phyloP scores from a whole-genome alignment of 2,329 filamentous ascomycete species.

The Dactylellina leptospora region DNA sequence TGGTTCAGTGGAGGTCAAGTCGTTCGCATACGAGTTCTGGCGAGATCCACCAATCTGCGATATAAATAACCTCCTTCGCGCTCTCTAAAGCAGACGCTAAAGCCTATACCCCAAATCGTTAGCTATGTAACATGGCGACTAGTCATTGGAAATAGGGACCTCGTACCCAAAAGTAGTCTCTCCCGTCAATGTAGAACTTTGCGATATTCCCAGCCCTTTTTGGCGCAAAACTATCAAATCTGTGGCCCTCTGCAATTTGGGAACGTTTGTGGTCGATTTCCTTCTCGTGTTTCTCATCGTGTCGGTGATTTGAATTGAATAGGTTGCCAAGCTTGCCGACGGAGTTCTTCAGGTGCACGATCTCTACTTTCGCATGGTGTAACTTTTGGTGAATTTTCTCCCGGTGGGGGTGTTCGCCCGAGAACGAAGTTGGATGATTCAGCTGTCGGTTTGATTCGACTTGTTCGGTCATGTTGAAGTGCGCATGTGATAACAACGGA shows the following conservation, averaged over 20 bases:
- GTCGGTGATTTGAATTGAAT: conserved; percentile 87
- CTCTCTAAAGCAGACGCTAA: conserved; percentile 89
- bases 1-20: conserved; percentile 5
- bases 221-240: conserved; percentile 90
- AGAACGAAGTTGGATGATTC: conserved; percentile 15
- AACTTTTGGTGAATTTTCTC: conserved; percentile 57
- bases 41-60: conserved; percentile 96
- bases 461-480: conserved; percentile 22
- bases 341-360: conserved; percentile 70
- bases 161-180: conserved; percentile 85
- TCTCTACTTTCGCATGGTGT: conserved; percentile 65
- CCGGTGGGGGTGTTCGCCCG: conserved; percentile 33
- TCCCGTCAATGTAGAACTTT: conserved; percentile 97
- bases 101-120: no score
- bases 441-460: conserved; percentile 12
- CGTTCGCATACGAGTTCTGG: conserved; percentile 69
- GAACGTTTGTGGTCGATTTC: conserved; percentile 81
- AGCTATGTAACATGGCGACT: no score
- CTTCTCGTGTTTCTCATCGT: conserved; percentile 92
- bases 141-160: background rate
- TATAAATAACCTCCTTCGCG: conserved; percentile 93
- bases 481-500: background rate
- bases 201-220: conserved; percentile 83
- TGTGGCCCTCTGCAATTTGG: conserved; percentile 75
- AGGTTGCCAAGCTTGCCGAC: conserved; percentile 72